Base-by-base conservation (phyloP, 225 moss, liverwort and hornwort species). In the Antitrichia curtipendula region DNA sequence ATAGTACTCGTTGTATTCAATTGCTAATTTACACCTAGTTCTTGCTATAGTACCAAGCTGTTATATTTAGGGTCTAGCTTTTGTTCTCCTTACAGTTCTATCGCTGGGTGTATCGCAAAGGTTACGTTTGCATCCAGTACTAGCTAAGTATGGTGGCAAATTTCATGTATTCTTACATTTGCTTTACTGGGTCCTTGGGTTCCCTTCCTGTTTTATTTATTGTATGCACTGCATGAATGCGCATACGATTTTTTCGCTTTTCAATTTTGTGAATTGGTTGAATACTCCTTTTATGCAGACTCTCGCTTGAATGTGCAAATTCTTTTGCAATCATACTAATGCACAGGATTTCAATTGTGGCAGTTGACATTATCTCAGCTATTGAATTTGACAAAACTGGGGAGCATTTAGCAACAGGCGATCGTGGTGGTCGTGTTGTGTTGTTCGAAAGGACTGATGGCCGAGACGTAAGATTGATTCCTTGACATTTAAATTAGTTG, bases 291-390 rank as follows among this genome's bases (percentile, higher is more conserved):
- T 62, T 61, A 54, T 70, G 79, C 41, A 69, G 77, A 23, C 50
- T 84, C 75, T 57, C 45, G 24, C 31, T 85, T 8, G 53, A 28
- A 57, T 84, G 19, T 66, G 78, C 58, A 77, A 71, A 86, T 47
- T 82, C 23, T 21, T 75, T 25, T 25, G 29, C 40, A 58, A 47
- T 56, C 62, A 80, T 81, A 82, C 80, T 92, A 45, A 92, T 81
- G 13, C 28, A 9, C 79, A 71, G 53, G 82, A 40, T 88, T 81
- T 38, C 82, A 56, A 91, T 69, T 91, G 85, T 92, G 84, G 92
- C 97, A 98, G 98, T 98, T 90, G 98, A 98, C 85, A 97, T 98
- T 66, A 98, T 97, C 85, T 98, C 98, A 86, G 96, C 97, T 69
- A 98, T 98, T 88, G 98, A 98, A 93, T 98, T 98, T 83, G 97